phyloP scores from a whole-genome alignment of 306 rosid species.

The Lupinus albus region DNA sequence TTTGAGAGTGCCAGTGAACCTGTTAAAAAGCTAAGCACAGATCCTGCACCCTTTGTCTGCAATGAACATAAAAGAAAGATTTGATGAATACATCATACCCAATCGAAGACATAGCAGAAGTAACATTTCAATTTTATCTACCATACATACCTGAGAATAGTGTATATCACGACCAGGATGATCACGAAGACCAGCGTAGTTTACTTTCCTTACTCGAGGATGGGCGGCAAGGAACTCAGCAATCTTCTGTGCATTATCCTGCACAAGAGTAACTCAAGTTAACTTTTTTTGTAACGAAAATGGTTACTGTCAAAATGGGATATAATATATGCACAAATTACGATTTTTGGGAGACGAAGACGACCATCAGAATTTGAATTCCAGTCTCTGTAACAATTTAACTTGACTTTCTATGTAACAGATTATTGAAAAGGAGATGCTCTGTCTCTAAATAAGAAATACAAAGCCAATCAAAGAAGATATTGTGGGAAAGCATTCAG shows the following conservation, averaged over 20 bases:
- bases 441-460: neutral
- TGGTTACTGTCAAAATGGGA: constrained; percentile 6
- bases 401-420: neutral
- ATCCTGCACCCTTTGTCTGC: constrained; percentile 93
- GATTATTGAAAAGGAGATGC: constrained; percentile 4
- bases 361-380: neutral
- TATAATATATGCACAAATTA: neutral
- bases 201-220: constrained; percentile 75
- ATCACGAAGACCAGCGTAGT: constrained; percentile 73
- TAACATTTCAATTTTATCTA: constrained; percentile 24
- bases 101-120: neutral
- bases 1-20: constrained; percentile 82
- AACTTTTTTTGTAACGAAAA: neutral
- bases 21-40: constrained; percentile 89
- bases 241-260: constrained; percentile 91
- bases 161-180: constrained; percentile 81
- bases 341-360: neutral
- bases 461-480: neutral
- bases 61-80: neutral
- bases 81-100: constrained; percentile 23
- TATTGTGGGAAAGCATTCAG: neutral
- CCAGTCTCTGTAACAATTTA: too few species aligned
- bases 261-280: constrained; percentile 38
- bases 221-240: constrained; percentile 89
- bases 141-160: constrained; percentile 77